Percentiles rank a stretch among this genome's conserved stretches.
Evolutionary conservation across 768 basidiomycete genomes (phyloP).

Genomic region (Antrodiella citrinella): DNA sequence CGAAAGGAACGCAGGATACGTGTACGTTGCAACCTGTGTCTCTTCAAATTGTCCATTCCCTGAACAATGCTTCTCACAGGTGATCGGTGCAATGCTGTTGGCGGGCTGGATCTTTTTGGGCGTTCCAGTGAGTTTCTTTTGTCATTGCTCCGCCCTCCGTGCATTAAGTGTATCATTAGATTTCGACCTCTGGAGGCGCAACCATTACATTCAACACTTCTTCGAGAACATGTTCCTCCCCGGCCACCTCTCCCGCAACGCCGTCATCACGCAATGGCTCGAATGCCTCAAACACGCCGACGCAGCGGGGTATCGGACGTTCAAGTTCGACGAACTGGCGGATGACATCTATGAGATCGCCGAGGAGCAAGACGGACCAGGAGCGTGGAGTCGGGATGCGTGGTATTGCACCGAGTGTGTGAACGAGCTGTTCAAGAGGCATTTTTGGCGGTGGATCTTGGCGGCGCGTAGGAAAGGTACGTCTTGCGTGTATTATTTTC

Average conservation of each 20-base stretch:
- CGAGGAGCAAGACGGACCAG: neutral
- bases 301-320: conserved; percentile 1
- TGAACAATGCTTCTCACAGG: conserved; percentile 6
- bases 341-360: neutral
- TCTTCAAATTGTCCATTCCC: neutral
- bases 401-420: conserved; percentile 22
- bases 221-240: neutral
- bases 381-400: conserved; percentile 15
- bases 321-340: conserved; percentile 4
- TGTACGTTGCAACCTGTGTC: conserved; percentile 11
- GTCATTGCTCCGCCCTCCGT: neutral
- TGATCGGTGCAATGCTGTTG: conserved; percentile 9
- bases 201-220: neutral
- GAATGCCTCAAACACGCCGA: conserved; percentile 2
- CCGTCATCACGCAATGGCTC: conserved; percentile 4
- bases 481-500: too few relatives aligned
- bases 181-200: neutral
- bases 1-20: conserved; percentile 12
- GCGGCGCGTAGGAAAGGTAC: conserved; percentile 8
- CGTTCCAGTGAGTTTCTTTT: conserved; percentile 19
- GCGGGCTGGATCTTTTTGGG: conserved; percentile 17
- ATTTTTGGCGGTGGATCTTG: conserved; percentile 17
- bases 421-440: conserved; percentile 9
- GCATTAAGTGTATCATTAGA: neutral
- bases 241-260: neutral